Base-by-base conservation (phyloP, 495 filamentous ascomycete species). In the Friedmanniomyces simplex region DNA sequence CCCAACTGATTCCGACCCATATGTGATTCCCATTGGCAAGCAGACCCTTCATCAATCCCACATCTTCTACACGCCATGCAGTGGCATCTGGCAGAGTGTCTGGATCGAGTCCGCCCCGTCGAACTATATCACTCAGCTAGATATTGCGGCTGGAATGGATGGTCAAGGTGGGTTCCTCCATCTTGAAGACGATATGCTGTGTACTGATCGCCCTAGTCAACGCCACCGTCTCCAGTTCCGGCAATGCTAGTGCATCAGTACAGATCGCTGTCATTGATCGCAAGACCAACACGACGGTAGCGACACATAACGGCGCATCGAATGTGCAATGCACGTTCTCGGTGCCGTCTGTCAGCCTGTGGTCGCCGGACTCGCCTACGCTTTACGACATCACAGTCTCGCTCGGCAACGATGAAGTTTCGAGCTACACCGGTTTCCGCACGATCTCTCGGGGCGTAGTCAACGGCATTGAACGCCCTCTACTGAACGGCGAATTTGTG, bases 61-160 rank as follows among this genome's bases (percentile, higher is more conserved):
- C 60, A 86, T 87, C 50, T 87, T 84, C 64, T 87, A 87, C 66
- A 81, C 77, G 0, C 81, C 83, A 12, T 86, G 83, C 67, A 78
- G 76, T 36, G 83, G 83, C 1, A 87, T 87, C 48, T 87, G 83
- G 83, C 82, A 86, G 63, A 77, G 70, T 22, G 82, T 86, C 1
- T 87, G 82, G 82, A 69, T 86, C 0, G 83, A 87, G 62, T 70
- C 77, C 14, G 81, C 76, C 0, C 81, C 82, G 0, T 55, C 68
- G 0, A 74, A 76, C 52, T 70, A 83, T 63, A 77, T 86, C 50
- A 76, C 74, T 0, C 65, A 73, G 25, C 68, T 86, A 20, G 77
- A 85, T 39, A 49, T 85, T 1, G 63, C 71, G 2, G 81, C 76
- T 7, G 76, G 79, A 58, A 82, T 82, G 79, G 49, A 83, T 18